These are phyloP conservation scores for Colletotrichum costaricense DNA, from an alignment of 2,329 filamentous ascomycete species.

Conservation along the genomic window DNA sequence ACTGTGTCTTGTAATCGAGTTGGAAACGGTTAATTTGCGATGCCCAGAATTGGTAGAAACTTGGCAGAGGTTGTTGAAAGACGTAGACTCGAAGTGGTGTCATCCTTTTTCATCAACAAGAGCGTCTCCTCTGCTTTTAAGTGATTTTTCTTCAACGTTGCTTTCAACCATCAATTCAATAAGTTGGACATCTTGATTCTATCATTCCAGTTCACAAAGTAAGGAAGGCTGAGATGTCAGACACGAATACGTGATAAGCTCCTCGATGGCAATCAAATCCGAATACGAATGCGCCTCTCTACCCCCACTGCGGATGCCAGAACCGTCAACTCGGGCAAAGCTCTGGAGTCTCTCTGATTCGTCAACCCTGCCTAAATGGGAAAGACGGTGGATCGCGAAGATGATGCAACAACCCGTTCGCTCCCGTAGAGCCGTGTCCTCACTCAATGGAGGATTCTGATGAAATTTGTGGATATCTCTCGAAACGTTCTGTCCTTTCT, in stretches of 20 bases:
- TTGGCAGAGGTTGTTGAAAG: not conserved
- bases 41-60: not conserved
- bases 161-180: not conserved
- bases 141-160: not conserved
- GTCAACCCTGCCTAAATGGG: not conserved
- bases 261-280: not conserved
- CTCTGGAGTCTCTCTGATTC: not conserved
- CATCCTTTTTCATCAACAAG: not conserved
- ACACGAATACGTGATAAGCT: slow-evolving; percentile 28
- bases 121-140: not conserved
- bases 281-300: slow-evolving; percentile 28
- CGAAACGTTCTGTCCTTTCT: not conserved
- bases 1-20: not conserved
- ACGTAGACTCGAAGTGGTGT: not conserved
- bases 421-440: not conserved
- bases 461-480: not conserved
- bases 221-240: not conserved
- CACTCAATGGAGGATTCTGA: not conserved
- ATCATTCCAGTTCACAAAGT: not conserved
- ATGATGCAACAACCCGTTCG: not conserved
- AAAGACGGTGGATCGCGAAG: not conserved
- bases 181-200: not conserved
- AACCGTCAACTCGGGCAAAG: not conserved
- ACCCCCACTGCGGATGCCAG: not conserved
- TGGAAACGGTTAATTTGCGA: not conserved